Evolutionary conservation across 257 asterid genomes (phyloP).

Genomic region (Solanum sparsipilum): DNA sequence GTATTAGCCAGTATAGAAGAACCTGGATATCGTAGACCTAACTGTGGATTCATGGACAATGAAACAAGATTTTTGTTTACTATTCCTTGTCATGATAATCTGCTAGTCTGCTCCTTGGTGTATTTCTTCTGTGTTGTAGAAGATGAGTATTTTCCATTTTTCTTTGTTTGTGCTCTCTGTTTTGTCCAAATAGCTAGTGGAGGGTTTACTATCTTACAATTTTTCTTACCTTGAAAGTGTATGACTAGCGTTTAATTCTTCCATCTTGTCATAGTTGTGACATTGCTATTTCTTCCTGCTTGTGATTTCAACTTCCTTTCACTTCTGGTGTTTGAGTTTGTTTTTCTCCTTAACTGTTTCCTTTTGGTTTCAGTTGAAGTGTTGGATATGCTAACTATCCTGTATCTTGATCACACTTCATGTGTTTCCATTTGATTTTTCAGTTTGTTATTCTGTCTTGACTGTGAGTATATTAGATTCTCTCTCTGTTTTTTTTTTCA

Average conservation of each 20-base stretch:
- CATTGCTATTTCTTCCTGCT: background rate
- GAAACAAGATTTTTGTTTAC: background rate
- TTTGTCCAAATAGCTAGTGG: background rate
- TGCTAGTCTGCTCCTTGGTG: background rate
- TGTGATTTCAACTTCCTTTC: background rate
- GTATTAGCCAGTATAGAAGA: background rate
- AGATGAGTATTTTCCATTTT: background rate
- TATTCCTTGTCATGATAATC: background rate
- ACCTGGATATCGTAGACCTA: background rate
- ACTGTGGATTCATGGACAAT: background rate
- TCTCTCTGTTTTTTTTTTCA: constrained; percentile 1
- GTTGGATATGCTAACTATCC: background rate
- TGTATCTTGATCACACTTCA: background rate
- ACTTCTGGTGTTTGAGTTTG: background rate
- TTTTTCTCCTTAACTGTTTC: background rate
- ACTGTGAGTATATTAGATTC: background rate
- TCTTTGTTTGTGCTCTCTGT: background rate
- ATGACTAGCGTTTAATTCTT: background rate
- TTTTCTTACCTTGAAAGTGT: background rate
- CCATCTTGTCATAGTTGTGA: background rate
- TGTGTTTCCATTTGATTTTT: background rate
- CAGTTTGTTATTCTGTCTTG: background rate
- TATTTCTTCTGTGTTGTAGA: background rate
- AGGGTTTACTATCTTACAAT: background rate
- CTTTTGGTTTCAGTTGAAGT: background rate